Conservation (phyloP, 495 filamentous ascomycete species). For the Pyrenula aspistea region DNA sequence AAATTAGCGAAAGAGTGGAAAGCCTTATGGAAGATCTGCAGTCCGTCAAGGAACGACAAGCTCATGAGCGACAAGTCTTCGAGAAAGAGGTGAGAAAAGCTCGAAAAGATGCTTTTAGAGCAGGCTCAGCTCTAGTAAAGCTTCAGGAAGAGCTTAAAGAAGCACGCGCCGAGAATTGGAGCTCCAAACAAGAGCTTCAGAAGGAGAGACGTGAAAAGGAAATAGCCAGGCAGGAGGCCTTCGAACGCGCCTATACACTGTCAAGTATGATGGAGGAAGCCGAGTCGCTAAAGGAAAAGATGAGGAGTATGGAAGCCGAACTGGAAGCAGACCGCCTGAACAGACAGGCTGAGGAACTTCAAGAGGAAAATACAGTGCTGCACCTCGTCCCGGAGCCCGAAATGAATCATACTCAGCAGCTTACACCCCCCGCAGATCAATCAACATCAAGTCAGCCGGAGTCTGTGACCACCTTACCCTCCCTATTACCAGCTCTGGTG, state of each 20-base stretch:
- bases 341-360: slow-evolving; percentile 6
- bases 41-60: slow-evolving; percentile 60
- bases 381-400: neutral
- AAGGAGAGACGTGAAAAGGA: slow-evolving; percentile 36
- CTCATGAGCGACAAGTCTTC: slow-evolving; percentile 59
- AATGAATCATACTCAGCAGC: neutral
- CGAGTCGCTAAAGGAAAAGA: slow-evolving; percentile 45
- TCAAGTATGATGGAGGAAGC: slow-evolving; percentile 66
- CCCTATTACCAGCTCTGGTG: neutral
- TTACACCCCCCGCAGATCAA: neutral
- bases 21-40: slow-evolving; percentile 69
- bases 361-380: neutral
- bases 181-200: slow-evolving; percentile 39
- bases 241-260: slow-evolving; percentile 60
- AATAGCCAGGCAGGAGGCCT: slow-evolving; percentile 62
- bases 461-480: neutral
- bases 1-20: slow-evolving; percentile 66
- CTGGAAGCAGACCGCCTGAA: slow-evolving; percentile 19
- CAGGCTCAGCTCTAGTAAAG: slow-evolving; percentile 64
- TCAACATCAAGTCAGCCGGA: neutral
- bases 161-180: slow-evolving; percentile 39
- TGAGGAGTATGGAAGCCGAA: slow-evolving; percentile 57
- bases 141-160: slow-evolving; percentile 73
- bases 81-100: slow-evolving; percentile 75
- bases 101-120: slow-evolving; percentile 77